These are phyloP conservation scores for Tricholoma sp. DNA, from an alignment of 768 basidiomycete species.

Conservation along the genomic window DNA sequence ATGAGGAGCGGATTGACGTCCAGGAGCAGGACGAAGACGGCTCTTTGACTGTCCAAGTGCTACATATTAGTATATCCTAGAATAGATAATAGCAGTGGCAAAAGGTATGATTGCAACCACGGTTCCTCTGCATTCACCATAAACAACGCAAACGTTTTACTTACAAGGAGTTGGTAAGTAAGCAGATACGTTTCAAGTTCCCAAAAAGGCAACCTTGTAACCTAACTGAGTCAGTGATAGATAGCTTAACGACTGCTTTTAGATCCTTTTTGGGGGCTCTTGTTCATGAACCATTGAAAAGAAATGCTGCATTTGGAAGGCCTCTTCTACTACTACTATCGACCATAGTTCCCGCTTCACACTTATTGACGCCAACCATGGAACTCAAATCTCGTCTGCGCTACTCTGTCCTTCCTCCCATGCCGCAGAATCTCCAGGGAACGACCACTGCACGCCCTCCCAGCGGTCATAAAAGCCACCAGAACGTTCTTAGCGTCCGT, in stretches of 20 bases:
- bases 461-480: slow-evolving; percentile 40
- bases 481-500: slow-evolving; percentile 37
- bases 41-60: too few relatives aligned
- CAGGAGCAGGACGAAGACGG: not conserved
- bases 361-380: slow-evolving; percentile 18
- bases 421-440: slow-evolving; percentile 22
- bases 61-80: not conserved
- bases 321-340: not conserved
- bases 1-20: slow-evolving; percentile 23
- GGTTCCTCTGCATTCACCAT: too few relatives aligned
- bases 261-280: not conserved
- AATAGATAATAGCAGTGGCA: not conserved
- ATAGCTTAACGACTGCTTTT: not conserved
- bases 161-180: too few relatives aligned
- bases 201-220: not conserved
- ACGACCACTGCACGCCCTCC: slow-evolving; percentile 29
- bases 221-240: not conserved
- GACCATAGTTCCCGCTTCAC: not conserved
- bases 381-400: slow-evolving; percentile 45
- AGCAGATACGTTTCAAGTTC: too few relatives aligned
- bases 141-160: too few relatives aligned
- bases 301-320: not conserved
- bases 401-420: slow-evolving; percentile 39
- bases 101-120: too few relatives aligned
- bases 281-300: not conserved